Base-by-base conservation (phyloP, 805 yeast genomes). In the Metschnikowia henanensis region DNA sequence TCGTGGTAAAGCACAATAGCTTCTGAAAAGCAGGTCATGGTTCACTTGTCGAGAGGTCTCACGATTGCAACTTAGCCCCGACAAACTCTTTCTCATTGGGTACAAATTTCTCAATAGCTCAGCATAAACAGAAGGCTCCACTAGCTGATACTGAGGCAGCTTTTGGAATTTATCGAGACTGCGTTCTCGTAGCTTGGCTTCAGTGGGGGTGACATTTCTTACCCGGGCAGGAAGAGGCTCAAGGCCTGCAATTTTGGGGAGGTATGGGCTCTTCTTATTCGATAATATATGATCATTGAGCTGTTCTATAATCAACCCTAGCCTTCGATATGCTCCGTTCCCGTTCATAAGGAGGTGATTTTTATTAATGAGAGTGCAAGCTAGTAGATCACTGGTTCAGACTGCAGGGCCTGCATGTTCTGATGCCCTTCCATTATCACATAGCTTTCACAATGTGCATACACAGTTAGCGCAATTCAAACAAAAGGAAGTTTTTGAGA, bases 1-100 rank as follows among this genome's bases (percentile, higher is more conserved):
- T 4, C 41, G 35, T 4, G 67, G 64, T 22, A 65, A 47, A 19
- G 53, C 58, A n/a, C 42, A 31, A 45, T 64, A 69, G 19, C 58
- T 45, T 16, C 55, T 45, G 46, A 47, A 64, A 13, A 70, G 44
- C 17, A 44, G 36, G 15, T 52, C 39, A 39, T 66, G 70, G 50
- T 64, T 57, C 21, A 67, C 55, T 6, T 39, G 39, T 5, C 37
- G 37, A 19, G 32, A 33, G 13, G 43, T 13, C 28, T 34, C 31
- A 15, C 16, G 39, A n/a, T 46, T 39, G 4, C 43, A 10, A 6
- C 31, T 33, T 29, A 53, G 42, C 19, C 25, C 36, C 8, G 40
- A 19, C 23, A 51, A 26, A 5, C 43, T 35, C 35, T 37, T 45
- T 9, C 39, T 19, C 30, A 35, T 40, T 4, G 57, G 56, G 33